Evolutionary conservation across 75 land plant genomes (phyloP).

Genomic region (Isoetes taiwanensis): DNA sequence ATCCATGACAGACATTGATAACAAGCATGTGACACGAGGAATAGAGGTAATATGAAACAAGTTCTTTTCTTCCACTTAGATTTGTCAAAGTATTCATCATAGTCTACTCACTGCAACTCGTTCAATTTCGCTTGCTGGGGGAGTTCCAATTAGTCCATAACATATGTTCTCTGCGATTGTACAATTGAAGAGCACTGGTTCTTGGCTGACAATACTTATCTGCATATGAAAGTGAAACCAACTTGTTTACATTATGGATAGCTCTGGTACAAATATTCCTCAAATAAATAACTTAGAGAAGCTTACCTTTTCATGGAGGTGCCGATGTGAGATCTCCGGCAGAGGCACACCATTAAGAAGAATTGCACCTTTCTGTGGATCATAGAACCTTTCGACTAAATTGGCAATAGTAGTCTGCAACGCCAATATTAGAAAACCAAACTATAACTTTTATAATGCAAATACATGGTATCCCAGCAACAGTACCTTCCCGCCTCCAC

Average conservation of each 20-base stretch:
- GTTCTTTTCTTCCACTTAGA: too few relatives aligned
- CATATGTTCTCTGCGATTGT: constrained; percentile 86
- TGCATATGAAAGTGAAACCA: too few relatives aligned
- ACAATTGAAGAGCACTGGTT: constrained; percentile 92
- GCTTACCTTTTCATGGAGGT: constrained; percentile 79
- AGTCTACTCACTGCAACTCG: constrained; percentile 84
- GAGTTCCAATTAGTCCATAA: constrained; percentile 67
- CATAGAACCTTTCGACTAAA: constrained; percentile 89
- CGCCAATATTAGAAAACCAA: not conserved
- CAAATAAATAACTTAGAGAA: not conserved
- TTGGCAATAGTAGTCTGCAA: constrained; percentile 96
- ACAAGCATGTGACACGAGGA: too few relatives aligned
- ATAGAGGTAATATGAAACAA: too few relatives aligned
- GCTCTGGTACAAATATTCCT: not conserved
- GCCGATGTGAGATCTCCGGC: constrained; percentile 69
- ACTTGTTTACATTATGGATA: too few relatives aligned
- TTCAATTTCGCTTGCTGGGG: constrained; percentile 47
- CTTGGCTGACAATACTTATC: constrained; percentile 99
- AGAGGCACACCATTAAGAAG: constrained; percentile 71
- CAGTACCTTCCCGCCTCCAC: constrained; percentile 98
- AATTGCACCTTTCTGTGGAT: constrained; percentile 74
- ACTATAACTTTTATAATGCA: too few relatives aligned
- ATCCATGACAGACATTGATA: not conserved
- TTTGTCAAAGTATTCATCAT: too few relatives aligned
- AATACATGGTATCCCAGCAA: too few relatives aligned